These are phyloP conservation scores for Phytopythium kandeliae DNA, from an alignment of 352 stramenopile species.

Conservation along the genomic window DNA sequence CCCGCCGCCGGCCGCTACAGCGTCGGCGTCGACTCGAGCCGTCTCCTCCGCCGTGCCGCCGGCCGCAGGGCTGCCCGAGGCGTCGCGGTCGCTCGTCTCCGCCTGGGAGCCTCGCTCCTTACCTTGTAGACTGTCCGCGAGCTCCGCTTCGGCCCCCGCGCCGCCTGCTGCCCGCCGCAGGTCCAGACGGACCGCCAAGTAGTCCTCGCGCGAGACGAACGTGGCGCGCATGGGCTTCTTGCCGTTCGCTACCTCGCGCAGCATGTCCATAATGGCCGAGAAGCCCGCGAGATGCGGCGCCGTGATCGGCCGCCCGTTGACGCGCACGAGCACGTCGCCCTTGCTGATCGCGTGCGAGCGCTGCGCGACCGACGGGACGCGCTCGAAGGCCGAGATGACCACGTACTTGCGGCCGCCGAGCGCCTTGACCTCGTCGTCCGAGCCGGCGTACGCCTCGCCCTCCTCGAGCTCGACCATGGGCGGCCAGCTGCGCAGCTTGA, in stretches of 20 bases:
- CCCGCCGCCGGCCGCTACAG: background rate
- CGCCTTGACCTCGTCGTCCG: conserved; percentile 38
- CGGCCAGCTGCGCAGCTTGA: conserved; percentile 77
- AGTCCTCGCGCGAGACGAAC: conserved; percentile 57
- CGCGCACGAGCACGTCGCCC: conserved; percentile 57
- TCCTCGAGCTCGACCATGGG: conserved; percentile 76
- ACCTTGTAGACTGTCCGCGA: background rate
- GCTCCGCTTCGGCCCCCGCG: background rate
- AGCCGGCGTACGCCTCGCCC: conserved; percentile 19
- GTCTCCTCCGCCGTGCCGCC: conserved; percentile 5
- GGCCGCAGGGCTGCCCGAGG: background rate
- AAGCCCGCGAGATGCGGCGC: conserved; percentile 40
- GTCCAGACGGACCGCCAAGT: conserved; percentile 28
- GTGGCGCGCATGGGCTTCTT: conserved; percentile 47
- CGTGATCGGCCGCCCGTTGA: conserved; percentile 57
- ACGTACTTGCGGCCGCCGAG: conserved; percentile 57
- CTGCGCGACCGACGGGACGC: conserved; percentile 69
- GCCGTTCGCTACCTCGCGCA: conserved; percentile 40
- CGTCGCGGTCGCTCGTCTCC: background rate
- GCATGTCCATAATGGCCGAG: conserved; percentile 50
- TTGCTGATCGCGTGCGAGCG: conserved; percentile 52
- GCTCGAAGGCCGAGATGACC: conserved; percentile 57
- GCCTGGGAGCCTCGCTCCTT: background rate
- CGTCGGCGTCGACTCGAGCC: conserved; percentile 8
- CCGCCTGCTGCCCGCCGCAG: conserved; percentile 7